Base-by-base conservation (phyloP, 2,329 filamentous ascomycete genomes). In the Mycosphaerella arachidis region DNA sequence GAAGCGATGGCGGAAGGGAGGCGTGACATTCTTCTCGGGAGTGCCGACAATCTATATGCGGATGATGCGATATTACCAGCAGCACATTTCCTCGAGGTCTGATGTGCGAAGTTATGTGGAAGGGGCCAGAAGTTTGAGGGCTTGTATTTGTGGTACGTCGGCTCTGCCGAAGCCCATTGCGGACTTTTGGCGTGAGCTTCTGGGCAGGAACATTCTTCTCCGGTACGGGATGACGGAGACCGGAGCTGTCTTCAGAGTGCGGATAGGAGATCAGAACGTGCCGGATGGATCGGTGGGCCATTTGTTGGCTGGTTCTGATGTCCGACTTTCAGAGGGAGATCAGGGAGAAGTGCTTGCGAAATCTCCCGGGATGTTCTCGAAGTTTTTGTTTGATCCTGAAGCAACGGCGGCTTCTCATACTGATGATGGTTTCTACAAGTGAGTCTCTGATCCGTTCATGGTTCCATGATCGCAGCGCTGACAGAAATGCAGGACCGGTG, bases 31-130 rank as follows among this genome's bases (percentile, higher is more conserved):
- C 72, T 82, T 82, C 71, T 77, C 79, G 64, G 80, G 78, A 16
- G 80, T 82, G 1, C 80, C 80, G 3, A 82, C 80, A 1, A 80
- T 82, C 31, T 82, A 81, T 68, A 77, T 79, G 50, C 74, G 78
- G 0, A 69, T 82, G 54, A 75, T 78, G 58, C 75, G 80, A 57
- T 77, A 80, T 55, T 78, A 74, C 56, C 73, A 77, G 65, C 71
- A 71, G 24, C 67, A 50, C 1, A 61, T 79, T 18, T 57, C 66
- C 3, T 71, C 72, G 37, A 58, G 70, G 8, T 59, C 71, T 1
- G 60, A 74, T 7, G 60, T 64, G 29, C 66, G 69, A 6, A 69
- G 73, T 45, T 83, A 81, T 67, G 69, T 78, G 30, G 70, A 72
- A 10, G 80, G 77, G 1, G 77, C 77, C 1, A 68, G 74, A 31